Percentiles rank a stretch among this genome's conserved stretches.
phyloP scores from a whole-genome alignment of 2,329 filamentous ascomycete genomes.

The Fonsecaea nubica region DNA sequence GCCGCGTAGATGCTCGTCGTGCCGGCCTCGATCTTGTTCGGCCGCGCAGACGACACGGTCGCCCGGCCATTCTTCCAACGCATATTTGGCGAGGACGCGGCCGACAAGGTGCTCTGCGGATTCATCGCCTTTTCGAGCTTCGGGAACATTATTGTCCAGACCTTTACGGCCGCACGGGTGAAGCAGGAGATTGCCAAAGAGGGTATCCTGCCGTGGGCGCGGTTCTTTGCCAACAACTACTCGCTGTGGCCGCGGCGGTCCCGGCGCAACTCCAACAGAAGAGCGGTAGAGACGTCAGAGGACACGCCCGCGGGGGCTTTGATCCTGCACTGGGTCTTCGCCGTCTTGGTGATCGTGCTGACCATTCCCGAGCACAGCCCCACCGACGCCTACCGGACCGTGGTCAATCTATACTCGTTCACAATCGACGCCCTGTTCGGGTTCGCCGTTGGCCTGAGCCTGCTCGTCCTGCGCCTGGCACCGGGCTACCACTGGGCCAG shows the following conservation, averaged over 20 bases:
- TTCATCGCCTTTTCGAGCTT: constrained; percentile 62
- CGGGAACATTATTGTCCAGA: constrained; percentile 64
- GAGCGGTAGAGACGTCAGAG: constrained; percentile 40
- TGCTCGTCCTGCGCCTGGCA: constrained; percentile 28
- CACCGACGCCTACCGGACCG: constrained; percentile 42
- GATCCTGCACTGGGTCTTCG: constrained; percentile 49
- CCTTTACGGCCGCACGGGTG: constrained; percentile 60
- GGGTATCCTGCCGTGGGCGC: constrained; percentile 60
- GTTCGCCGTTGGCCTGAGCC: constrained; percentile 35
- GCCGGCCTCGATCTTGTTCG: constrained; percentile 9
- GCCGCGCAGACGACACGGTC: constrained; percentile 38
- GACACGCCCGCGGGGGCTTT: constrained; percentile 49
- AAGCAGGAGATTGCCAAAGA: constrained; percentile 69
- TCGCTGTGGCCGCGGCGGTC: constrained; percentile 40
- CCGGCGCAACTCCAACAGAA: constrained; percentile 10
- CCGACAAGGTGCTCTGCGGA: constrained; percentile 53
- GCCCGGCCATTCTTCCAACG: constrained; percentile 42
- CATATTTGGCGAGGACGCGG: constrained; percentile 41
- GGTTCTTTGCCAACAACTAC: constrained; percentile 52
- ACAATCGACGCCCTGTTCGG: constrained; percentile 48
- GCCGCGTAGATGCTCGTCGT: constrained; percentile 30
- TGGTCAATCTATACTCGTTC: constrained; percentile 51
- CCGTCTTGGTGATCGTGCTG: constrained; percentile 45
- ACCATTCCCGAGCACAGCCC: constrained; percentile 40
- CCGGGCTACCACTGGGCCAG: not conserved